Conservation (phyloP, 768 basidiomycete genomes). For the Amanita molliuscula region DNA sequence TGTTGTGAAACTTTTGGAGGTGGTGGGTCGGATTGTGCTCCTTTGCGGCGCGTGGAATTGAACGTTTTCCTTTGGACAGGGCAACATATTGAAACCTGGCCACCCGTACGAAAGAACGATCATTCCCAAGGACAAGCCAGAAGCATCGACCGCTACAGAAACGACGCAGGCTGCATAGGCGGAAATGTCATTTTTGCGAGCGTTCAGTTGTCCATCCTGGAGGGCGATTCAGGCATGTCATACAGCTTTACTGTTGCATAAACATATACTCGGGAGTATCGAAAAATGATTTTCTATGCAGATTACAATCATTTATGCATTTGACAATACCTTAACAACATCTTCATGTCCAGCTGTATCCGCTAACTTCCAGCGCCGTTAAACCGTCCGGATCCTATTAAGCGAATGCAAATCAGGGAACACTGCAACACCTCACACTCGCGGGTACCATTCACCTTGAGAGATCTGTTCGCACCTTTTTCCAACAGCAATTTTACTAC, state of each 20-base stretch:
- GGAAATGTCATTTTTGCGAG: not conserved
- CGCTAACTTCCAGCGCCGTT: slow-evolving; percentile 54
- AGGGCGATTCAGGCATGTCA: not conserved
- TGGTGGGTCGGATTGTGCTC: slow-evolving; percentile 40
- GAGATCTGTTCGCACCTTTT: slow-evolving; percentile 49
- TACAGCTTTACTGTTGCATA: not conserved
- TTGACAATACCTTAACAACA: slow-evolving; percentile 23
- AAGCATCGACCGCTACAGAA: not conserved
- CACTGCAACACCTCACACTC: not conserved
- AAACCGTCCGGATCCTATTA: slow-evolving; percentile 58
- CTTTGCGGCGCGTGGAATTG: not conserved
- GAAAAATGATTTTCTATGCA: not conserved
- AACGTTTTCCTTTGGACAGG: slow-evolving; percentile 25
- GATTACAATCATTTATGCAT: not conserved
- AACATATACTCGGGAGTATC: not conserved
- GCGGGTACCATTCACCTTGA: slow-evolving; percentile 40
- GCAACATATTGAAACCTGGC: slow-evolving; percentile 47
- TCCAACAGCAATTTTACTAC: slow-evolving; percentile 49
- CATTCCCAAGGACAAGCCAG: not conserved
- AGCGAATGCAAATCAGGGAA: not conserved
- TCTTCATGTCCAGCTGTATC: slow-evolving; percentile 43
- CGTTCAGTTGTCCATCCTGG: not conserved
- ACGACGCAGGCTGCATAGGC: not conserved
- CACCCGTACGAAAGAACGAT: slow-evolving; percentile 36
- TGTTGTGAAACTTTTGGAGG: slow-evolving; percentile 65